Evolutionary conservation across 2,329 filamentous ascomycete species (phyloP).

Genomic region (Monosporascus sp.): DNA sequence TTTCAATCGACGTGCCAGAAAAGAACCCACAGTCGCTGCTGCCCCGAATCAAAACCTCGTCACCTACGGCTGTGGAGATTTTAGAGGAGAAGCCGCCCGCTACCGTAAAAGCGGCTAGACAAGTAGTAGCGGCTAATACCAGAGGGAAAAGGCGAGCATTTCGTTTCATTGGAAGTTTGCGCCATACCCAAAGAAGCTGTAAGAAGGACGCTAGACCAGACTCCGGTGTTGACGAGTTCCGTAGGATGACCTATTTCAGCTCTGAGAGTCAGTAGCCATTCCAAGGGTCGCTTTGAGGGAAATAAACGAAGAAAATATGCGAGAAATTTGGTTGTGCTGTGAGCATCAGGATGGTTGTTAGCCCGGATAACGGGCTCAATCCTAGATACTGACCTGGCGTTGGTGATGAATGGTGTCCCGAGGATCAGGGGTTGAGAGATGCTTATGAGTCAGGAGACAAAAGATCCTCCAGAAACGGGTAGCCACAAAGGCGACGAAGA

Average conservation of each 20-base stretch:
- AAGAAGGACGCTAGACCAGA: conserved; percentile 3
- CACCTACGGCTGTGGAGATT: conserved; percentile 8
- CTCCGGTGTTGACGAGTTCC: conserved; percentile 11
- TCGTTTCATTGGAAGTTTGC: not conserved
- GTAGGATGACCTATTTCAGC: conserved; percentile 2
- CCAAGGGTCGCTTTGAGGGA: not conserved
- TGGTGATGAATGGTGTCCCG: conserved; percentile 10
- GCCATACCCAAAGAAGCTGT: conserved; percentile 3
- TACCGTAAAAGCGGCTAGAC: conserved; percentile 4
- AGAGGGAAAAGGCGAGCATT: not conserved
- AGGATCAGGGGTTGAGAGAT: not conserved
- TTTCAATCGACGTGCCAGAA: not conserved
- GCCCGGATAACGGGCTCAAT: too few relatives aligned
- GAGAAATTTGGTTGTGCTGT: not conserved
- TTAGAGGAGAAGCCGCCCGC: conserved; percentile 12
- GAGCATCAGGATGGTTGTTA: too few relatives aligned
- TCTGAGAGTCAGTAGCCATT: not conserved
- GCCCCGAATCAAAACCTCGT: conserved; percentile 11
- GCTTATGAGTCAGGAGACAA: conserved; percentile 8
- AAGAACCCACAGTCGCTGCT: conserved; percentile 4
- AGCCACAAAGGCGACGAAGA: conserved; percentile 13
- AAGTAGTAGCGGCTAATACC: not conserved
- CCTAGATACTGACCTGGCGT: conserved; percentile 3
- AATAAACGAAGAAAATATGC: not conserved
- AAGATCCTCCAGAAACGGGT: conserved; percentile 11